Evolutionary conservation across 768 basidiomycete genomes (phyloP).

Genomic region (Solioccasus polychromus): DNA sequence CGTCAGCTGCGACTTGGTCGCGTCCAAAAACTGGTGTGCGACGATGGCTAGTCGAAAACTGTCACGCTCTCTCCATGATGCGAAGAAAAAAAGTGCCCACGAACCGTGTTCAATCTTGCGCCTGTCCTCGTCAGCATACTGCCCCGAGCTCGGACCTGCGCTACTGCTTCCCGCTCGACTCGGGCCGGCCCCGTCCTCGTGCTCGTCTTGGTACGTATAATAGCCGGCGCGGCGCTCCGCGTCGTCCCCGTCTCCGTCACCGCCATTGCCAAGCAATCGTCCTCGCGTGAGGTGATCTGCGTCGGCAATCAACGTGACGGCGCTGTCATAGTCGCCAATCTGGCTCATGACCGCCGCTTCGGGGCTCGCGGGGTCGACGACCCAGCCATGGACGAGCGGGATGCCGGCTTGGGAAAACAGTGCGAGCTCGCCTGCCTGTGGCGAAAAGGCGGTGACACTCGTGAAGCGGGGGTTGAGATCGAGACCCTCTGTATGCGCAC

Average conservation of each 20-base stretch:
- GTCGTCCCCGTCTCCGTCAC: background rate
- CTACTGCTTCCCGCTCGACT: constrained; percentile 3
- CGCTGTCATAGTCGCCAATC: constrained; percentile 68
- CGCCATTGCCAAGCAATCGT: constrained; percentile 39
- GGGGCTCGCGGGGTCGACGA: constrained; percentile 41
- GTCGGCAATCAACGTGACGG: constrained; percentile 71
- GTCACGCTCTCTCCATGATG: too few relatives aligned
- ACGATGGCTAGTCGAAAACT: constrained; percentile 65
- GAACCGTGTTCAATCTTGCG: constrained; percentile 70
- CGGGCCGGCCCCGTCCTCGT: constrained; percentile 12
- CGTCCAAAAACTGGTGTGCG: constrained; percentile 66
- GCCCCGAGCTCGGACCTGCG: constrained; percentile 6
- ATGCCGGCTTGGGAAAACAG: constrained; percentile 84
- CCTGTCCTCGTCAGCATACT: constrained; percentile 52
- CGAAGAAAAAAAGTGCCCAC: too few relatives aligned
- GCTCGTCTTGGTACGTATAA: too few relatives aligned
- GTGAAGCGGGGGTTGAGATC: constrained; percentile 87
- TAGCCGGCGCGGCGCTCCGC: too few relatives aligned
- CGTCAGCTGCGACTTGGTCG: constrained; percentile 77
- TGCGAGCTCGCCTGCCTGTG: constrained; percentile 69
- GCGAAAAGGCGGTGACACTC: constrained; percentile 60
- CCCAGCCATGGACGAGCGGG: constrained; percentile 85
- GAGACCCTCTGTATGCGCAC: constrained; percentile 62
- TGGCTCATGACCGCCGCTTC: constrained; percentile 55
- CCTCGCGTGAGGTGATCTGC: constrained; percentile 75